Evolutionary conservation across 345 rosid genomes (phyloP).

Genomic region (Schrenkiella parvula): DNA sequence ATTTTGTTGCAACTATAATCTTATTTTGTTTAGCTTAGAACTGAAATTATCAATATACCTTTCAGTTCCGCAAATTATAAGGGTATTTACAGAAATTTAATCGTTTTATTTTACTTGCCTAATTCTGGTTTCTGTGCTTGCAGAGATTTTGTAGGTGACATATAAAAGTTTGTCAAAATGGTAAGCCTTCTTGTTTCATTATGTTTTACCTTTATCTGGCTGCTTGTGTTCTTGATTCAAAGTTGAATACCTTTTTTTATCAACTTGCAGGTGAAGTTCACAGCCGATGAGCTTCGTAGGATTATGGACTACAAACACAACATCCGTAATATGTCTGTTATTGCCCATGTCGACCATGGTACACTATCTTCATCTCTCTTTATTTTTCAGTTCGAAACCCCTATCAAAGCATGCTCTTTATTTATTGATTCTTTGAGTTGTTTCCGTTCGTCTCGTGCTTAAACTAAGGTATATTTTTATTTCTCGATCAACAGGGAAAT

Average conservation of each 20-base stretch:
- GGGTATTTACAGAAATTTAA: no score
- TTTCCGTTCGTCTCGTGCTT: neutral
- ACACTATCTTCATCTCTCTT: neutral
- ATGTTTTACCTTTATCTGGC: neutral
- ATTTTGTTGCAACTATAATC: neutral
- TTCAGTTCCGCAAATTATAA: neutral
- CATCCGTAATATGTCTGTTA: conserved; percentile 36
- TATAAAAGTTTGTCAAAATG: conserved; percentile 22
- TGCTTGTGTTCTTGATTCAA: neutral
- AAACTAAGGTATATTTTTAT: neutral
- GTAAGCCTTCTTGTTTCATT: neutral
- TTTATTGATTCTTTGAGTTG: neutral
- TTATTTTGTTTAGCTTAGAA: neutral
- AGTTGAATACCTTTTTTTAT: neutral
- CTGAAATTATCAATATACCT: neutral
- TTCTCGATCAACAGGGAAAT: conserved; percentile 49
- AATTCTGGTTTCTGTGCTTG: neutral
- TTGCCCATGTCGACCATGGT: conserved; percentile 39
- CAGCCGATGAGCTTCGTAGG: conserved; percentile 34
- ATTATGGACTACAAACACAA: conserved; percentile 35
- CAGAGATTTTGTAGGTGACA: conserved; percentile 26
- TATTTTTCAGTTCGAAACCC: no score
- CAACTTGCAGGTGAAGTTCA: conserved; percentile 31
- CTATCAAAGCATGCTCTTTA: neutral
- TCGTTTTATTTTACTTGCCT: neutral